Evolutionary conservation across 257 asterid genomes (phyloP).

Genomic region (Solanum lycopersicoides): DNA sequence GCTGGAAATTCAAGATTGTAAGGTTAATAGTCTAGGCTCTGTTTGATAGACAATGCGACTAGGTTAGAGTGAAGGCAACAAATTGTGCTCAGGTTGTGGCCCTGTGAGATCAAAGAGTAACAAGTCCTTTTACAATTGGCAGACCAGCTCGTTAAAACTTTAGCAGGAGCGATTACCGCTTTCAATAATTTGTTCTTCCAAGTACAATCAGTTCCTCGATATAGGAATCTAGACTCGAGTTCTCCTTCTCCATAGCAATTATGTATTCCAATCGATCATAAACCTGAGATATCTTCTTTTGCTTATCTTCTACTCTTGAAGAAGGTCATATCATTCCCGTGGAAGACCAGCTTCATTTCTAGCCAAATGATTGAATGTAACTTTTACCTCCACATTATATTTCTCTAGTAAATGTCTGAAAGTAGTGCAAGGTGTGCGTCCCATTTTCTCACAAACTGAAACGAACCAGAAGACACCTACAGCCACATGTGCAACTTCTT

Average conservation of each 20-base stretch:
- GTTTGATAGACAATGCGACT: neutral
- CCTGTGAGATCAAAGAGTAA: neutral
- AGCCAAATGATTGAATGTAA: conserved; percentile 81
- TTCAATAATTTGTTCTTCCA: neutral
- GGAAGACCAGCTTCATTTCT: conserved; percentile 88
- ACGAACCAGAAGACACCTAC: conserved; percentile 89
- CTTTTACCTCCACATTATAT: conserved; percentile 74
- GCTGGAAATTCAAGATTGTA: neutral
- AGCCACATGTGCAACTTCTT: conserved; percentile 92
- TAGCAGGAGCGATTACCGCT: neutral
- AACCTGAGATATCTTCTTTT: conserved; percentile 49
- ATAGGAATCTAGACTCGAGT: conserved; percentile 31
- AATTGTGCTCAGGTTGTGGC: neutral
- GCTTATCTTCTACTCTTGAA: conserved; percentile 13
- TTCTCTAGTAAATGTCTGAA: conserved; percentile 67
- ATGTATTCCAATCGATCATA: conserved; percentile 64
- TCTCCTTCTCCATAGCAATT: conserved; percentile 72
- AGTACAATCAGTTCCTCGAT: neutral
- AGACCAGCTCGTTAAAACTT: neutral
- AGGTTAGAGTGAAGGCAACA: neutral
- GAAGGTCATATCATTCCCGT: conserved; percentile 73
- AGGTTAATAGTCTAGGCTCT: neutral
- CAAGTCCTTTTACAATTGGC: neutral
- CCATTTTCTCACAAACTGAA: conserved; percentile 61
- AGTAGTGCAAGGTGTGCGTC: conserved; percentile 42